phyloP scores from a whole-genome alignment of 805 yeast genomes.

The Ogataea siamensis region DNA sequence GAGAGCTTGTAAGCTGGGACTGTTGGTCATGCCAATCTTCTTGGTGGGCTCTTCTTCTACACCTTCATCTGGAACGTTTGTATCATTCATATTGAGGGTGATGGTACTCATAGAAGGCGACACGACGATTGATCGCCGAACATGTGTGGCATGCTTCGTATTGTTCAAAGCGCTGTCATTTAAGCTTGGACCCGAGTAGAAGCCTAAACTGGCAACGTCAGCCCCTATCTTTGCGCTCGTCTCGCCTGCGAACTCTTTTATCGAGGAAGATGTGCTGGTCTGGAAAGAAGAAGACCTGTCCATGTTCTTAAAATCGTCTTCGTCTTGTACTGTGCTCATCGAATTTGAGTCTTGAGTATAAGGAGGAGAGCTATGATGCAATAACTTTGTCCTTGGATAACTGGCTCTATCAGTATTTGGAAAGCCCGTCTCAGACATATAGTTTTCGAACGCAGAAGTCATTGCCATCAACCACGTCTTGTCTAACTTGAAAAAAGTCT shows the following conservation, averaged over 20 bases:
- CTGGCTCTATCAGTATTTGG: neutral
- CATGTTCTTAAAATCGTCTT: slow-evolving; percentile 32
- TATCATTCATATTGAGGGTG: slow-evolving; percentile 2
- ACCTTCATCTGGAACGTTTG: neutral
- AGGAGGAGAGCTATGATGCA: slow-evolving; percentile 21
- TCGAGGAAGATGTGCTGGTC: slow-evolving; percentile 35
- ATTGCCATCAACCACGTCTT: slow-evolving; percentile 4
- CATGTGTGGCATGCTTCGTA: slow-evolving; percentile 29
- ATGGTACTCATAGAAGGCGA: slow-evolving; percentile 35
- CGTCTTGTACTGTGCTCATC: slow-evolving; percentile 35
- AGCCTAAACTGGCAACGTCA: slow-evolving; percentile 20
- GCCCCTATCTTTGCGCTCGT: slow-evolving; percentile 11
- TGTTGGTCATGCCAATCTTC: slow-evolving; percentile 32
- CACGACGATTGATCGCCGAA: slow-evolving; percentile 33
- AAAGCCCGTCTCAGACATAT: slow-evolving; percentile 4
- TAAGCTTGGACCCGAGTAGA: slow-evolving; percentile 33
- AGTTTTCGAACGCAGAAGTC: slow-evolving; percentile 3
- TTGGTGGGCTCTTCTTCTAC: slow-evolving; percentile 31
- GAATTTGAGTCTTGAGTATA: slow-evolving; percentile 32
- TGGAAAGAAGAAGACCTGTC: slow-evolving; percentile 38
- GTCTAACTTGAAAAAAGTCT: slow-evolving; percentile 2
- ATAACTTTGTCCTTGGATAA: slow-evolving; percentile 6
- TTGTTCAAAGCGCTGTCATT: slow-evolving; percentile 22
- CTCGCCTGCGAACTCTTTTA: slow-evolving; percentile 5
- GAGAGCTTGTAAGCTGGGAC: slow-evolving; percentile 38